phyloP scores from a whole-genome alignment of 805 yeast species.

The Suhomyces sp. region DNA sequence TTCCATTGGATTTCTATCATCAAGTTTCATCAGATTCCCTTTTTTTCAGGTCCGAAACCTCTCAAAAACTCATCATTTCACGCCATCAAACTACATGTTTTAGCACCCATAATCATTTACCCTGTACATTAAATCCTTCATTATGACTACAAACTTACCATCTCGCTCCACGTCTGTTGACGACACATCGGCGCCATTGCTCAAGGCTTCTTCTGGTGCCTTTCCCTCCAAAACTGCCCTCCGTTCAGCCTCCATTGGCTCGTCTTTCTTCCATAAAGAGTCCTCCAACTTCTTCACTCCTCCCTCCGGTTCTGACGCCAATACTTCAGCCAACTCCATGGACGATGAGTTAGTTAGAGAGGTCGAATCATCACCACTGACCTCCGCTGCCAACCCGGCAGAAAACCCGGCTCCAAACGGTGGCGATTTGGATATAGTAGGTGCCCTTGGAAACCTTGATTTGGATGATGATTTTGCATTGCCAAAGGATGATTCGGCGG shows the following conservation, averaged over 20 bases:
- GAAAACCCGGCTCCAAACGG: slow-evolving; percentile 8
- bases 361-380: slow-evolving; percentile 2
- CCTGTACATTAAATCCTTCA: slow-evolving; percentile 5
- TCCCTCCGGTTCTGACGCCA: slow-evolving; percentile 9
- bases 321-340: slow-evolving; percentile 8
- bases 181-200: slow-evolving; percentile 5
- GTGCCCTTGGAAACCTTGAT: slow-evolving; percentile 47
- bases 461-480: slow-evolving; percentile 16
- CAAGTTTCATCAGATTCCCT: too few relatives aligned
- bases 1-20: too few relatives aligned
- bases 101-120: slow-evolving; percentile 1
- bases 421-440: slow-evolving; percentile 43
- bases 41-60: too few relatives aligned
- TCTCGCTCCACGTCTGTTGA: slow-evolving; percentile 21
- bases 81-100: too few relatives aligned
- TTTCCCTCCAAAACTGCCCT: slow-evolving; percentile 7
- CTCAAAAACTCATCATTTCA: too few relatives aligned
- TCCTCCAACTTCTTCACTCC: slow-evolving; percentile 21
- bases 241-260: slow-evolving; percentile 25
- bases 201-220: slow-evolving; percentile 4
- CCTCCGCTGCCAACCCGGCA: slow-evolving; percentile 4
- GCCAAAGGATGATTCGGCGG: background rate
- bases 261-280: slow-evolving; percentile 28
- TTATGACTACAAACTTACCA: slow-evolving; percentile 16
- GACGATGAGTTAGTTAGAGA: slow-evolving; percentile 9